Percentiles rank a stretch among this genome's conserved stretches.
Evolutionary conservation across 2,329 filamentous ascomycete genomes (phyloP).

Genomic region (Apiospora pterosperma): DNA sequence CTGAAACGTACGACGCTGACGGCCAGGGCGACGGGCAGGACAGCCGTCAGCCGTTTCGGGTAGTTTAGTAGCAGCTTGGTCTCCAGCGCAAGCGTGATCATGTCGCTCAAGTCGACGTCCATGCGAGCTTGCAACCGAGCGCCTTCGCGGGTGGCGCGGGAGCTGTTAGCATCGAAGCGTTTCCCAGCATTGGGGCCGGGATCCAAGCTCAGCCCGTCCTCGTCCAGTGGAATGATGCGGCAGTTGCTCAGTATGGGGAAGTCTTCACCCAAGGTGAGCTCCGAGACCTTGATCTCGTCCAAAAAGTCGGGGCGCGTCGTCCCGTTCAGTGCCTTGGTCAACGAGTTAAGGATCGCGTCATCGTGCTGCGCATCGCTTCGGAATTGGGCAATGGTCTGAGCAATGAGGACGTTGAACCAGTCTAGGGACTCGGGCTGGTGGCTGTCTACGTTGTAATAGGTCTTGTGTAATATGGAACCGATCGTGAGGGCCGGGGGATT

Average conservation of each 20-base stretch:
- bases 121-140: slow-evolving; percentile 86
- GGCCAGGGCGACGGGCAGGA: slow-evolving; percentile 85
- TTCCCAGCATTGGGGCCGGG: slow-evolving; percentile 35
- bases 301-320: slow-evolving; percentile 83
- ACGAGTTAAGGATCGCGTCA: slow-evolving; percentile 79
- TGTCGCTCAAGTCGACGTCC: slow-evolving; percentile 95
- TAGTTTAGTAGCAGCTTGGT: slow-evolving; percentile 94
- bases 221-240: slow-evolving; percentile 85
- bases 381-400: slow-evolving; percentile 94
- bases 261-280: slow-evolving; percentile 91
- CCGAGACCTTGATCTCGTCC: slow-evolving; percentile 89
- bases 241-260: slow-evolving; percentile 99
- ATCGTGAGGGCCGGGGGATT: slow-evolving; percentile 77
- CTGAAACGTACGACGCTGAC: slow-evolving; percentile 94
- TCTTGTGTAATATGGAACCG: slow-evolving; percentile 91
- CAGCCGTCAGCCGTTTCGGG: slow-evolving; percentile 82
- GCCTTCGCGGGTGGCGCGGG: slow-evolving; percentile 53
- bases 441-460: slow-evolving; percentile 93
- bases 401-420: slow-evolving; percentile 98
- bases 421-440: slow-evolving; percentile 96
- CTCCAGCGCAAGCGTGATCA: slow-evolving; percentile 91
- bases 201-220: slow-evolving; percentile 63
- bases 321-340: slow-evolving; percentile 87
- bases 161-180: slow-evolving; percentile 47
- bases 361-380: slow-evolving; percentile 88